Evolutionary conservation across 1,284 basidiomycete genomes (phyloP), one percentile per base, ranked within the genome.

Genomic region (Leucoagaricus sp.): DNA sequence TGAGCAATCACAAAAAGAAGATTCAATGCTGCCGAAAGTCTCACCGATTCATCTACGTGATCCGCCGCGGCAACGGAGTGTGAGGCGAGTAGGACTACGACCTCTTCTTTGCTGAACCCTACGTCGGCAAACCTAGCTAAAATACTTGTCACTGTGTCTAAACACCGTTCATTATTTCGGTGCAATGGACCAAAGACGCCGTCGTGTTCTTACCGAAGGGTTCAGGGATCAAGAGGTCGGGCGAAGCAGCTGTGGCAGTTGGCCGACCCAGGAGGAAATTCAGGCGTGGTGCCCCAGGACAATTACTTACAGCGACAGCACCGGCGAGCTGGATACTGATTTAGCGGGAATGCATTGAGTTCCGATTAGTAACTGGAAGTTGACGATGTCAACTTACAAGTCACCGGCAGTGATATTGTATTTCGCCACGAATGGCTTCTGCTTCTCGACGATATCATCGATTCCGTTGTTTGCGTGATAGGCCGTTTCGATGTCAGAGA

Each of bases 41-140:
- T 46, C 38, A 61, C 60, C 10, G 57, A 63, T 12, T 65, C 55
- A 51, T 71, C 67, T 17, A 73, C 61, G 36, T 64, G 64, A 45
- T 74, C 70, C 45, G 63, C 65, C 26, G 73, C 71, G 48, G 74
- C 74, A 52, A 78, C 58, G 6, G 73, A 67, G 64, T 78, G 75
- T 19, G 72, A 73, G 28, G 75, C 70, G 15, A 79, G 69, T 46
- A 78, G 69, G 28, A 73, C 74, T 44, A 80, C 72, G 23, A 76
- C 70, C 62, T 79, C 75, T 31, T 62, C 65, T 3, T 75, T 64
- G 49, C 61, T 64, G 65, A 80, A 74, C 12, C 72, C 72, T 25
- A 72, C 76, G 50, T 79, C 77, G 3, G 58, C 65, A 60, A 79
- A 72, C 17, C 77, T 68, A 0, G 64, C 67, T 10, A 79, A 64